Evolutionary conservation across 140 eudicot genomes (phyloP), one percentile per base, ranked within the genome.

Genomic region (Stevia rebaudiana): DNA sequence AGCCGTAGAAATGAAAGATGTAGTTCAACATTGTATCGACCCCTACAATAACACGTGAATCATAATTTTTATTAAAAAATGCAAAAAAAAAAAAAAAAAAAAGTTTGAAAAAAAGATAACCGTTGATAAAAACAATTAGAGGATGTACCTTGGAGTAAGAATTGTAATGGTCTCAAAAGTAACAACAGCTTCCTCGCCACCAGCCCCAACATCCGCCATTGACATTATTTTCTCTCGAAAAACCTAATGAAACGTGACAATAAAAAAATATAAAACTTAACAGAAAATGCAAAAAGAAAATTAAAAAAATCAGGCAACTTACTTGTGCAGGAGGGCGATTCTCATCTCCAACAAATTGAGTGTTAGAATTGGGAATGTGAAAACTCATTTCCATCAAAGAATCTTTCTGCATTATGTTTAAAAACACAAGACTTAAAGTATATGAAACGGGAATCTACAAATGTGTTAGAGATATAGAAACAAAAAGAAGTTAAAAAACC

Each of bases 351-450:
- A 92, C 94, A 80, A 88, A 92, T 78, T 85, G 94, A 36, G 98
- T 81, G 74, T 92, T 92, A 8, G 98, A 88, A 76, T 68, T 88
- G 44, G 98, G 96, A 60, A 92, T 76, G 69, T 88, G 95, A 35
- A 92, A 92, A 72, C 95, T 92, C 80, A 92, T 88, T 82, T 92
- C 98, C 98, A 88, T 92, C 76, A 92, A 62, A 37, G 98, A 88
- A 79, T 92, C 98, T 81, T 88, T 92, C 98, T 92, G 90, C 41
- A 71, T 47, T 10, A 62, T 23, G 36, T 52, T 58, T n/a, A 4
- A 22, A 7, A 12, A 37, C 59, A 19, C 25, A 42, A 46, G 51
- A 16, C 11, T 48, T 25, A 6, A 58, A 49, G 43, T 8, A 48
- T 24, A 16, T 64, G 49, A 64, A 28, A 44, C 8, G 10, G 11